Evolutionary conservation across 2,329 filamentous ascomycete species (phyloP).

Genomic region (Helminthosporium solani): DNA sequence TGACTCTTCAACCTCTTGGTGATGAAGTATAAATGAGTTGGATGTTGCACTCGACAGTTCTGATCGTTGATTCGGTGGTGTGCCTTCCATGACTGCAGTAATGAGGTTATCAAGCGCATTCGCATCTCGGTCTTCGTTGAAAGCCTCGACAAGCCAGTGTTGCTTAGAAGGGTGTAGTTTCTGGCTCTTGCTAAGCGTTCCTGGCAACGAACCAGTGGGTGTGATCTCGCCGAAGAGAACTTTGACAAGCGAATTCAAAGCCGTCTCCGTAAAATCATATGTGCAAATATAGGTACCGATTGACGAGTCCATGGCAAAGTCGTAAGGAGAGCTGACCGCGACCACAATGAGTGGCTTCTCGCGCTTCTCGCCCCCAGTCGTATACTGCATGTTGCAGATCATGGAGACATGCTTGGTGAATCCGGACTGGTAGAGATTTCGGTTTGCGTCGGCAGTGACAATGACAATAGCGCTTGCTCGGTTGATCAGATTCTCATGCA

Average conservation of each 20-base stretch:
- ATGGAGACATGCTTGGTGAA: constrained; percentile 96
- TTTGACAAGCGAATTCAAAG: constrained; percentile 79
- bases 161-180: constrained; percentile 87
- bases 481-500: constrained; percentile 90
- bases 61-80: constrained; percentile 65
- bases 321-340: constrained; percentile 91
- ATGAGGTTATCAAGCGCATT: constrained; percentile 74
- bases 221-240: constrained; percentile 76
- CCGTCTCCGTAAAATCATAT: constrained; percentile 93
- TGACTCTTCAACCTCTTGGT: constrained; percentile 70
- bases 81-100: constrained; percentile 65
- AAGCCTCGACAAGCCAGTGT: constrained; percentile 91
- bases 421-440: constrained; percentile 89
- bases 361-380: constrained; percentile 67
- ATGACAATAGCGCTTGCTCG: constrained; percentile 85
- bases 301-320: constrained; percentile 88
- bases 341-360: constrained; percentile 89
- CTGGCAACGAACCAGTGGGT: constrained; percentile 58
- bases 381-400: constrained; percentile 81
- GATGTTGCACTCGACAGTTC: constrained; percentile 69
- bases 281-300: constrained; percentile 94
- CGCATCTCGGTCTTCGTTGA: constrained; percentile 75
- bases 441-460: constrained; percentile 88
- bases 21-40: constrained; percentile 72
- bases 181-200: constrained; percentile 82